Evolutionary conservation across 2,329 filamentous ascomycete species (phyloP).

Genomic region (Aureobasidium leucospermi): DNA sequence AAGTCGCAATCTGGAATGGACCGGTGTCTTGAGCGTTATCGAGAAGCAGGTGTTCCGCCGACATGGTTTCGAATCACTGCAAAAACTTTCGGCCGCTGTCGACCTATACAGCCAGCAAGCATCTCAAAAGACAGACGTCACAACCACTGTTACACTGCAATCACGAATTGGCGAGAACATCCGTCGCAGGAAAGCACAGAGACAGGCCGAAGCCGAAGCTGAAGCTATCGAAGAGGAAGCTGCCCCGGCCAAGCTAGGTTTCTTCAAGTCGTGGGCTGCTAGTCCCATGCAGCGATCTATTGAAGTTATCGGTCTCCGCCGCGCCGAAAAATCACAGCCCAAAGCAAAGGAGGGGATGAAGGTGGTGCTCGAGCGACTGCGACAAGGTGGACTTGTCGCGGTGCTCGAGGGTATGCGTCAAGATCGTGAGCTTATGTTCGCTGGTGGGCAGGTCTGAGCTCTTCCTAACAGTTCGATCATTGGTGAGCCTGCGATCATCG

Average conservation of each 20-base stretch:
- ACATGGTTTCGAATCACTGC: conserved; percentile 28
- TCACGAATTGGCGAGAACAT: conserved; percentile 65
- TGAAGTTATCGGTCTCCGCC: conserved; percentile 68
- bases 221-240: conserved; percentile 39
- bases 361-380: conserved; percentile 65
- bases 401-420: conserved; percentile 65
- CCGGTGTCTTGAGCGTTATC: conserved; percentile 69
- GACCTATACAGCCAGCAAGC: conserved; percentile 10
- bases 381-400: conserved; percentile 58
- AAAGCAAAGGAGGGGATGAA: conserved; percentile 81
- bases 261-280: conserved; percentile 58
- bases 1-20: conserved; percentile 74
- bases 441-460: not conserved
- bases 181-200: conserved; percentile 44
- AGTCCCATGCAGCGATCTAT: conserved; percentile 71
- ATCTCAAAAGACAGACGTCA: conserved; percentile 54
- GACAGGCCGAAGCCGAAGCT: conserved; percentile 31
- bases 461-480: not conserved
- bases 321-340: conserved; percentile 68
- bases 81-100: not conserved
- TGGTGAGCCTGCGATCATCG: not conserved
- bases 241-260: conserved; percentile 44
- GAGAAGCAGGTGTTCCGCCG: conserved; percentile 66
- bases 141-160: conserved; percentile 65
- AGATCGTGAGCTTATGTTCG: conserved; percentile 37